Percentiles rank a stretch among this genome's conserved stretches.
Conservation (phyloP, 106 monocot species). For the Acorus calamus region DNA sequence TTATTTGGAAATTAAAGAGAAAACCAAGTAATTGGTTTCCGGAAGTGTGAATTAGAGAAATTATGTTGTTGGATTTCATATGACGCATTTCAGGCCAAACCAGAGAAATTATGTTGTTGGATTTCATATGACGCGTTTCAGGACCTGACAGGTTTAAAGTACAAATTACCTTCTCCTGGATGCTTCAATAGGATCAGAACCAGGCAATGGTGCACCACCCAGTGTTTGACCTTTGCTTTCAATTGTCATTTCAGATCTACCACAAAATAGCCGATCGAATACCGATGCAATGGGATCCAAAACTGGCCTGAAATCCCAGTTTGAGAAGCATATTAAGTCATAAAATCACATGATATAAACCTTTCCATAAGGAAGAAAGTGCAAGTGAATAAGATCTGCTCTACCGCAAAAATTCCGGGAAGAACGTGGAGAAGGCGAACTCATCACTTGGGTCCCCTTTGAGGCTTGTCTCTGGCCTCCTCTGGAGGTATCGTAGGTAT, state of each 20-base stretch:
- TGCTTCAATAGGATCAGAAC: conserved; percentile 89
- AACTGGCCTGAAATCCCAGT: conserved; percentile 41
- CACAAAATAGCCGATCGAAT: conserved; percentile 67
- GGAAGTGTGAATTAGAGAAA: neutral
- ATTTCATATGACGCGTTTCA: no score
- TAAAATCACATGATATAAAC: neutral
- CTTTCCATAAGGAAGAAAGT: neutral
- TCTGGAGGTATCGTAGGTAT: conserved; percentile 91
- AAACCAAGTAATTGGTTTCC: no score
- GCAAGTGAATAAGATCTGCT: neutral
- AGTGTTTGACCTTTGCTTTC: conserved; percentile 30
- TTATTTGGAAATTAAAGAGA: no score
- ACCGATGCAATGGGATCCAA: conserved; percentile 78
- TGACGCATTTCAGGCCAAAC: neutral
- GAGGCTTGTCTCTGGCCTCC: conserved; percentile 70
- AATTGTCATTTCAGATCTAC: conserved; percentile 32
- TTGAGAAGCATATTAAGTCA: neutral
- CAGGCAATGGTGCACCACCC: conserved; percentile 64
- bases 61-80: neutral
- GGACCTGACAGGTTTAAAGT: no score
- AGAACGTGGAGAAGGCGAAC: conserved; percentile 85
- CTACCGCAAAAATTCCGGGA: conserved; percentile 79
- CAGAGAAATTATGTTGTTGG: no score
- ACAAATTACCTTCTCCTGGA: conserved; percentile 73
- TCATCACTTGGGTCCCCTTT: conserved; percentile 97